Evolutionary conservation across 345 rosid species (phyloP).

Genomic region (Sonneratia caseolaris): DNA sequence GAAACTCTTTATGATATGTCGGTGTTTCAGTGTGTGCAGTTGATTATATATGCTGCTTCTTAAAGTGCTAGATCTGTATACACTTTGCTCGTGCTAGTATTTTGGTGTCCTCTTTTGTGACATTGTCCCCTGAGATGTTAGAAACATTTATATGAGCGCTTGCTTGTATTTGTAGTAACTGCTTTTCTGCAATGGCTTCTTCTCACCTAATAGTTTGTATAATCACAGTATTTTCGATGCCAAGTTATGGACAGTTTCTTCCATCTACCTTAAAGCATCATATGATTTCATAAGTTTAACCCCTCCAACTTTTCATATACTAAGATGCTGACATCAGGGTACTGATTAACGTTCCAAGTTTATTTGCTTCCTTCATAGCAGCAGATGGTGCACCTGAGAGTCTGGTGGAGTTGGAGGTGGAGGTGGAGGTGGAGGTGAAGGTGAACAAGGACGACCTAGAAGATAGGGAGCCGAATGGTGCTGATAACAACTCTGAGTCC

Average conservation of each 20-base stretch:
- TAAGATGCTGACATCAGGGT: neutral
- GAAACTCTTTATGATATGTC: neutral
- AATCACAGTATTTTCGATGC: neutral
- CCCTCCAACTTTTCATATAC: neutral
- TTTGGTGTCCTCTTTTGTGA: neutral
- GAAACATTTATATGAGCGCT: no score
- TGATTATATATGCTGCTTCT: no score
- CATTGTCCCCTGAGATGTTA: no score
- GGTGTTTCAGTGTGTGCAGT: no score
- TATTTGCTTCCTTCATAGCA: neutral
- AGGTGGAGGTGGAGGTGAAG: neutral
- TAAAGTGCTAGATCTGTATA: neutral
- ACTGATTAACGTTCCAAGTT: neutral
- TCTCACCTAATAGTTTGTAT: neutral
- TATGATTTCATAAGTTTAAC: neutral
- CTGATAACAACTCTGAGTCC: neutral
- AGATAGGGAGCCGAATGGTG: no score
- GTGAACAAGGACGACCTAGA: neutral
- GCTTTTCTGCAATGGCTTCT: neutral
- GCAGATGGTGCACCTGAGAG: neutral
- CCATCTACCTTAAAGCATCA: neutral
- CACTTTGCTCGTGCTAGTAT: neutral
- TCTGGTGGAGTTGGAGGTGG: slow-evolving; percentile 1
- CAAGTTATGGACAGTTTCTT: neutral
- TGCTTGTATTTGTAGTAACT: neutral